phyloP scores from a whole-genome alignment of 305 asterid genomes.

The Salvia sclarea region DNA sequence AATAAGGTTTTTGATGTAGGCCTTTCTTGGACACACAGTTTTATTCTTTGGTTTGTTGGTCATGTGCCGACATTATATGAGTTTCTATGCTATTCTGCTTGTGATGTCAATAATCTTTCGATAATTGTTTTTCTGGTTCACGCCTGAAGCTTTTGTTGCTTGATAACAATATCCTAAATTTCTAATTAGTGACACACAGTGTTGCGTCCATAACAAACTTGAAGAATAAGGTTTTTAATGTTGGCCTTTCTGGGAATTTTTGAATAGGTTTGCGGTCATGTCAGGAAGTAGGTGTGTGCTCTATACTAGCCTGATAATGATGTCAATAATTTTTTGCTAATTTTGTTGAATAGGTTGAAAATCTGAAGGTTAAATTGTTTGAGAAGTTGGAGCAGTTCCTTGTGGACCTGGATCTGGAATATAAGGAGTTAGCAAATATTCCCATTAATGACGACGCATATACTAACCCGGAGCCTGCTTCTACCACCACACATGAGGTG shows the following conservation, averaged over 20 bases:
- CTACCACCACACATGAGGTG: conserved; percentile 73
- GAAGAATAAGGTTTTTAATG: background rate
- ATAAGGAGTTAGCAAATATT: conserved; percentile 49
- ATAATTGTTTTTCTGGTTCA: conserved; percentile 29
- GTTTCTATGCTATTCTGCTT: conserved; percentile 20
- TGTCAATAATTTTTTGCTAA: conserved; percentile 25
- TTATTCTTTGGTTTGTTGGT: background rate
- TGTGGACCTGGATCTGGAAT: conserved; percentile 76
- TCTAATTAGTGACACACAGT: background rate
- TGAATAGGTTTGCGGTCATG: conserved; percentile 6
- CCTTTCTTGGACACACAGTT: conserved; percentile 8
- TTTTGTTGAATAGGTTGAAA: conserved; percentile 72
- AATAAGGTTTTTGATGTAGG: background rate
- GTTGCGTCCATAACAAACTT: background rate
- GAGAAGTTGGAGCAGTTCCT: conserved; percentile 94
- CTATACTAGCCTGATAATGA: conserved; percentile 17
- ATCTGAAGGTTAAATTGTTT: conserved; percentile 79
- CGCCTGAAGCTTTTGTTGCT: background rate
- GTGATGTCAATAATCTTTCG: conserved; percentile 21
- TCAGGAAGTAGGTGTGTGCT: conserved; percentile 6
- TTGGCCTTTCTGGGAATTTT: conserved; percentile 10
- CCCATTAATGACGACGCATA: conserved; percentile 43
- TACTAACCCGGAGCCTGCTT: conserved; percentile 47
- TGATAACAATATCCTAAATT: background rate
- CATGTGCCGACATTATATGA: conserved; percentile 18